Conservation (phyloP, 2,329 filamentous ascomycete genomes). For the Pseudogymnoascus verrucosus region DNA sequence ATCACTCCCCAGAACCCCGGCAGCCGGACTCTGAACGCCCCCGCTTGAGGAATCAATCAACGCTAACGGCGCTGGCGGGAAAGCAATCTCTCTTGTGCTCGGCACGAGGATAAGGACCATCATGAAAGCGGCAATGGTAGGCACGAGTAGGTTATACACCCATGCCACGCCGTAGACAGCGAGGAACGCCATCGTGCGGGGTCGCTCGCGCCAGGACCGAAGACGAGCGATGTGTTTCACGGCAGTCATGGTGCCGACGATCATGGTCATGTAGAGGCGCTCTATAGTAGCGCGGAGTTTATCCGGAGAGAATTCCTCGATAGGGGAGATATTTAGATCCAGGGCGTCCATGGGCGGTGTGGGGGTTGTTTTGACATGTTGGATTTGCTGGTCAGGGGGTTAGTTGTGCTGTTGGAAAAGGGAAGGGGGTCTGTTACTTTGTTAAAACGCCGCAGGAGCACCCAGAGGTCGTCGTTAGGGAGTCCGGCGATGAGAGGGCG, state of each 20-base stretch:
- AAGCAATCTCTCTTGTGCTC: slow-evolving; percentile 52
- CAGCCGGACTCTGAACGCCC: slow-evolving; percentile 67
- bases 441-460: slow-evolving; percentile 54
- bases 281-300: slow-evolving; percentile 73
- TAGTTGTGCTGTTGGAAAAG: slow-evolving; percentile 17
- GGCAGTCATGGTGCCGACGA: slow-evolving; percentile 56
- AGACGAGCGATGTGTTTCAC: slow-evolving; percentile 70
- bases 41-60: slow-evolving; percentile 63
- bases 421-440: slow-evolving; percentile 36
- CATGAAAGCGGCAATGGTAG: slow-evolving; percentile 48
- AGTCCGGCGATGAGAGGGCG: slow-evolving; percentile 51
- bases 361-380: slow-evolving; percentile 58
- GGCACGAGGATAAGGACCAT: slow-evolving; percentile 61
- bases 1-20: slow-evolving; percentile 66
- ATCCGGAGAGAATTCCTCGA: slow-evolving; percentile 79
- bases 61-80: slow-evolving; percentile 70
- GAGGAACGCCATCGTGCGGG: slow-evolving; percentile 57
- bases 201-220: slow-evolving; percentile 69
- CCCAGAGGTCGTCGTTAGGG: slow-evolving; percentile 57
- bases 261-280: slow-evolving; percentile 72
- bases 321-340: slow-evolving; percentile 72
- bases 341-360: slow-evolving; percentile 54
- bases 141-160: slow-evolving; percentile 62
- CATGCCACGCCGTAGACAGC: slow-evolving; percentile 55
- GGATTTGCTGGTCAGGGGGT: slow-evolving; percentile 38